These are phyloP conservation scores for Stereocaulon alpinum DNA, from an alignment of 495 filamentous ascomycete species.

Conservation along the genomic window DNA sequence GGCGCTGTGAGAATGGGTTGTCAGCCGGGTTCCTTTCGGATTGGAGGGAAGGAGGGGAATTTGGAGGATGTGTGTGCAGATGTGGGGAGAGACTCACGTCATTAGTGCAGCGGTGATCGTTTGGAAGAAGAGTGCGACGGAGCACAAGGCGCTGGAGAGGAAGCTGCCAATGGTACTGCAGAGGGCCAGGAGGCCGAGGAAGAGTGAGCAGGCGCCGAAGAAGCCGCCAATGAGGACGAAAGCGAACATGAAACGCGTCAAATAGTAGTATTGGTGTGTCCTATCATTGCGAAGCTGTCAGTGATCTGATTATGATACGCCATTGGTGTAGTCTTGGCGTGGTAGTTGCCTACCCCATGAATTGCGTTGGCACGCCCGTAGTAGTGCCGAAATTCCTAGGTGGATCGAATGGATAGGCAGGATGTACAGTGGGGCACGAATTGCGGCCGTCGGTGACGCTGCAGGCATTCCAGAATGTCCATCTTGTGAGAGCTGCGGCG, in stretches of 20 bases:
- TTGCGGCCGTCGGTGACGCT: slow-evolving; percentile 44
- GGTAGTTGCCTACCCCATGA: slow-evolving; percentile 39
- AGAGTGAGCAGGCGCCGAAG: slow-evolving; percentile 49
- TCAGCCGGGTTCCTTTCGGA: neutral
- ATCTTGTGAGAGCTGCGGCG: slow-evolving; percentile 57
- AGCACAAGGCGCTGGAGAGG: slow-evolving; percentile 44
- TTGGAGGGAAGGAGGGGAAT: neutral
- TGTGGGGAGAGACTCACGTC: slow-evolving; percentile 47
- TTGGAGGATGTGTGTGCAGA: neutral
- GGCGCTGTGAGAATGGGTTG: slow-evolving; percentile 37
- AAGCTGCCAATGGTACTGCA: slow-evolving; percentile 51
- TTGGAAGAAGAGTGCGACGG: slow-evolving; percentile 52
- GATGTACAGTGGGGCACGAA: slow-evolving; percentile 42
- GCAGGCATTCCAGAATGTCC: slow-evolving; percentile 83
- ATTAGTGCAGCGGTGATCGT: slow-evolving; percentile 53
- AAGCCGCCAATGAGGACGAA: slow-evolving; percentile 60
- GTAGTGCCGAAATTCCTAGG: slow-evolving; percentile 52
- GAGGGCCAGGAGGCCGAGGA: slow-evolving; percentile 50
- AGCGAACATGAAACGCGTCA: slow-evolving; percentile 61
- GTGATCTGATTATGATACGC: neutral
- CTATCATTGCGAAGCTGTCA: slow-evolving; percentile 1
- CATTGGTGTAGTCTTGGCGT: neutral
- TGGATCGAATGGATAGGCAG: slow-evolving; percentile 58
- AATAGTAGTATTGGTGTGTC: slow-evolving; percentile 44
- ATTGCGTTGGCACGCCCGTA: slow-evolving; percentile 42